A percentile compares a stretch with the other conserved stretches of the same genome.
These are phyloP conservation scores for Zanthoxylum bungeanum DNA, from an alignment of 345 rosid species.

Conservation along the genomic window DNA sequence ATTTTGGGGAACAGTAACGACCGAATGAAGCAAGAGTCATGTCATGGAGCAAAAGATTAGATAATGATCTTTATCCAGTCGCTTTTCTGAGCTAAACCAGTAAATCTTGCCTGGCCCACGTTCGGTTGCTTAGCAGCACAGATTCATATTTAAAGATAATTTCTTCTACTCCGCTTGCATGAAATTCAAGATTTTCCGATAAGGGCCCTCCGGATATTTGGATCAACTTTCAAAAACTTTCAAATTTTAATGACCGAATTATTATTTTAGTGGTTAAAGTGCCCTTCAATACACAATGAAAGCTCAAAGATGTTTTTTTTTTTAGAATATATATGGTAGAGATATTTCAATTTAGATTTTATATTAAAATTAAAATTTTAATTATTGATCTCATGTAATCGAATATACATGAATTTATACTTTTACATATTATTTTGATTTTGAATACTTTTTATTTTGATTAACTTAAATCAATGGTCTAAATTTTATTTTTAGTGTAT, in stretches of 20 bases:
- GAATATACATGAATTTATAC: too few relatives aligned
- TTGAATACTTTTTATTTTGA: too few relatives aligned
- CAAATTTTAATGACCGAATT: too few relatives aligned
- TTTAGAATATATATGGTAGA: too few relatives aligned
- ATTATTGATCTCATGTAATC: too few relatives aligned
- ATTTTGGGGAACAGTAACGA: slow-evolving; percentile 20
- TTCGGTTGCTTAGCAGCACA: background rate
- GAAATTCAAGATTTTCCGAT: background rate
- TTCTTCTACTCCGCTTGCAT: background rate
- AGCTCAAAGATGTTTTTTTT: too few relatives aligned
- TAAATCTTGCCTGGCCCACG: slow-evolving; percentile 4
- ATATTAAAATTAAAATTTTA: too few relatives aligned
- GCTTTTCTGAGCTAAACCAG: slow-evolving; percentile 9
- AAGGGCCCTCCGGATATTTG: background rate
- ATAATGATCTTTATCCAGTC: slow-evolving; percentile 28
- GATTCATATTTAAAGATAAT: background rate
- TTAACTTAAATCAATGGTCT: too few relatives aligned
- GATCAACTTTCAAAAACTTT: background rate
- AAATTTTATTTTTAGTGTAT: too few relatives aligned
- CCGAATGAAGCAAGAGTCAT: slow-evolving; percentile 29
- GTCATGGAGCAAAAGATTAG: slow-evolving; percentile 21
- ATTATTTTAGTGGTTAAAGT: background rate
- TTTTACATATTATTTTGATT: too few relatives aligned
- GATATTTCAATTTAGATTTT: too few relatives aligned
- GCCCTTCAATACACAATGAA: too few relatives aligned